Percentiles rank a stretch among this genome's conserved stretches.
Evolutionary conservation across 139 green algal species (phyloP).

Genomic region (Haematococcus lacustris): DNA sequence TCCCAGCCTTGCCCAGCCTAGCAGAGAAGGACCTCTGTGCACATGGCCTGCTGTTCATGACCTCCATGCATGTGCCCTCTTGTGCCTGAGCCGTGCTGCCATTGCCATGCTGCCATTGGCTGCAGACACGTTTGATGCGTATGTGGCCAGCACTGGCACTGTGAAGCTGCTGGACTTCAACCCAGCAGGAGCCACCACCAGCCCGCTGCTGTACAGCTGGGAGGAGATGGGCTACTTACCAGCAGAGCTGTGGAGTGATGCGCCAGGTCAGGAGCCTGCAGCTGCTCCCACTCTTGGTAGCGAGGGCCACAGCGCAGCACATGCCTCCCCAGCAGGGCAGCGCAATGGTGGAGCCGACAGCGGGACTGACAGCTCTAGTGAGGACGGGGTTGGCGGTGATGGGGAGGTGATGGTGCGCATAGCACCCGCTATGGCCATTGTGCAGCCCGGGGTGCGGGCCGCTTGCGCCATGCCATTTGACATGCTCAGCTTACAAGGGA

Average conservation of each 20-base stretch:
- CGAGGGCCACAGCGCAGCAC: background rate
- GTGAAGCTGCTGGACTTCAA: constrained; percentile 89
- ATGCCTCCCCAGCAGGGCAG: background rate
- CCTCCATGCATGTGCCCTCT: too few species aligned
- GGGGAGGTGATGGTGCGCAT: constrained; percentile 5
- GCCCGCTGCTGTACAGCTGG: constrained; percentile 75
- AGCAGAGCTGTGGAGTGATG: background rate
- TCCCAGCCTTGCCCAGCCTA: too few species aligned
- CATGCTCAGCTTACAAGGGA: constrained; percentile 35
- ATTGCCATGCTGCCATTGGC: too few species aligned
- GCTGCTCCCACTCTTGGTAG: background rate
- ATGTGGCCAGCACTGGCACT: constrained; percentile 48
- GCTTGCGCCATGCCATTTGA: constrained; percentile 47
- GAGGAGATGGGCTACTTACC: constrained; percentile 16
- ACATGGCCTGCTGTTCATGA: too few species aligned
- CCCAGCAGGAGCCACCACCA: constrained; percentile 63
- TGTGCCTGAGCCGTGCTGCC: too few species aligned
- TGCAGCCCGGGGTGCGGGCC: constrained; percentile 28
- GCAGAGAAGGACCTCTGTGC: too few species aligned
- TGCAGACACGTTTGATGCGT: constrained; percentile 66
- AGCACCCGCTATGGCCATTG: background rate
- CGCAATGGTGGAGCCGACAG: background rate
- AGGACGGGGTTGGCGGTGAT: background rate
- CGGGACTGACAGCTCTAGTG: too few species aligned
- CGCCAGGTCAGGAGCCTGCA: background rate